These are phyloP conservation scores for Picochlorum sp. DNA, from an alignment of 139 green algal species.

Conservation along the genomic window DNA sequence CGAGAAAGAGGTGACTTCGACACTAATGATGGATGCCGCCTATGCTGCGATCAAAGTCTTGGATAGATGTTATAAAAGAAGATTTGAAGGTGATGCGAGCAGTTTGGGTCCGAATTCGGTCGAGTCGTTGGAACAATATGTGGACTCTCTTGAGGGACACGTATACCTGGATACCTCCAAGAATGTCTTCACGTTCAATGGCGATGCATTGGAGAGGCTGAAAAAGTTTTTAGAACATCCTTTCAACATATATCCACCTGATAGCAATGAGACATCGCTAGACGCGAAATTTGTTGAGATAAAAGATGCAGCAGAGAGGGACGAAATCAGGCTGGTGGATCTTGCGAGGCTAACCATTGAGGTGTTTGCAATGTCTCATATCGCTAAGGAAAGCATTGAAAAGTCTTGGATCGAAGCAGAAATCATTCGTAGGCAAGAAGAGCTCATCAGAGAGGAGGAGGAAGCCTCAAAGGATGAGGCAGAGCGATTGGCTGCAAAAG, in stretches of 20 bases:
- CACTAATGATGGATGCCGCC: conserved; percentile 95
- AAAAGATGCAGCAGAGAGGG: conserved; percentile 71
- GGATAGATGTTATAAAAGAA: conserved; percentile 36
- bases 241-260: conserved; percentile 17
- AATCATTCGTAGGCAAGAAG: conserved; percentile 78
- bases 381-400: conserved; percentile 66
- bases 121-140: not conserved
- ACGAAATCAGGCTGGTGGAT: conserved; percentile 86
- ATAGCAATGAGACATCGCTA: conserved; percentile 9
- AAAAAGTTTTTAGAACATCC: conserved; percentile 12
- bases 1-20: conserved; percentile 97
- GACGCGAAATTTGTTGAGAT: not conserved
- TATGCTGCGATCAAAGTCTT: conserved; percentile 80
- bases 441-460: conserved; percentile 89
- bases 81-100: no score
- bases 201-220: conserved; percentile 24
- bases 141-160: not conserved
- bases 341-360: conserved; percentile 82
- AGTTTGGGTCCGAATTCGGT: no score
- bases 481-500: conserved; percentile 38
- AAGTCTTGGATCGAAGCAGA: conserved; percentile 75
- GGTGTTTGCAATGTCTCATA: conserved; percentile 81
- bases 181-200: conserved; percentile 27
- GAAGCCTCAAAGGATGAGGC: conserved; percentile 48
- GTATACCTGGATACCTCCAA: conserved; percentile 29